Conservation (phyloP, 495 filamentous ascomycete species). For the Lasiosphaeris hirsuta region DNA sequence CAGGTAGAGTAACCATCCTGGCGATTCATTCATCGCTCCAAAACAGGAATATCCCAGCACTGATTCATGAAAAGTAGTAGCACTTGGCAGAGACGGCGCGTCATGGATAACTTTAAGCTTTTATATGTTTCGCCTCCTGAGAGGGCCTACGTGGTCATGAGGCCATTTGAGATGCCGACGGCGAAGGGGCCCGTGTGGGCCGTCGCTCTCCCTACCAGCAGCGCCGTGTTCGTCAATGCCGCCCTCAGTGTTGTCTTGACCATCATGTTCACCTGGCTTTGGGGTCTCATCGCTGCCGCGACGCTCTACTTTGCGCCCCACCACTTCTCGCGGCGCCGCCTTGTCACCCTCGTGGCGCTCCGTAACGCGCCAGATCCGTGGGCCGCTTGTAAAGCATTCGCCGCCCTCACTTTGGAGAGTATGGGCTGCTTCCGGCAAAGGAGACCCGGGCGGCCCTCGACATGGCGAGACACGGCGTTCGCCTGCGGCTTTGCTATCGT, state of each 20-base stretch:
- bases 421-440: slow-evolving; percentile 7
- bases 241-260: slow-evolving; percentile 7
- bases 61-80: too few relatives aligned
- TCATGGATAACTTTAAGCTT: neutral
- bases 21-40: too few relatives aligned
- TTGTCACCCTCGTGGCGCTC: slow-evolving; percentile 9
- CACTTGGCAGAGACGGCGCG: too few relatives aligned
- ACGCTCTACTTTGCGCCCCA: slow-evolving; percentile 8
- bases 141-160: neutral
- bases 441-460: neutral
- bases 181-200: slow-evolving; percentile 1
- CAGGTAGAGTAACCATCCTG: too few relatives aligned
- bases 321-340: slow-evolving; percentile 11
- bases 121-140: neutral
- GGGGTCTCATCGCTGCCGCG: slow-evolving; percentile 9
- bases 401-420: slow-evolving; percentile 5
- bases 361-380: neutral
- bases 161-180: slow-evolving; percentile 6
- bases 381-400: slow-evolving; percentile 4
- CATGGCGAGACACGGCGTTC: slow-evolving; percentile 9
- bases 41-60: too few relatives aligned
- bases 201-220: slow-evolving; percentile 1
- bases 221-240: slow-evolving; percentile 2
- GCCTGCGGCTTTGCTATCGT: neutral
- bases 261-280: slow-evolving; percentile 11